Base-by-base conservation (phyloP, 192 early-diverging fungal species). In the Pilaira anomala region DNA sequence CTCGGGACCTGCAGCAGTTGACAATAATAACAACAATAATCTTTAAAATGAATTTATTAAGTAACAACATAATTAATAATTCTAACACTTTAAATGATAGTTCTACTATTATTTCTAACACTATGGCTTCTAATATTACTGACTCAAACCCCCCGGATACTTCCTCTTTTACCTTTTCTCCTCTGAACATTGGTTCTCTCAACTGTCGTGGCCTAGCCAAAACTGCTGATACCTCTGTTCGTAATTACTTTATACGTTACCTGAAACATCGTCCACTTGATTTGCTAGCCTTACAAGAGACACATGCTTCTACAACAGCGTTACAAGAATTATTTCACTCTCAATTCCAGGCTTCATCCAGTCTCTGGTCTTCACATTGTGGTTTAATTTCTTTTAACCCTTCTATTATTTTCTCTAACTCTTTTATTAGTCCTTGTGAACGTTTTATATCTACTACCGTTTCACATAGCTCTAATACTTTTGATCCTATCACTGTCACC, bases 161-260 rank as follows among this genome's bases (percentile, higher is more conserved):
- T n/a, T n/a, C n/a, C n/a, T n/a, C n/a, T n/a, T n/a, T n/a, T 46
- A 46, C 3, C 45, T 16, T 46, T 46, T 12, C 7, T 46, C 45
- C 45, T 16, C 24, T 30, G 18, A 54, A 12, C 7, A 54, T 54
- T 54, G 52, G n/a, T n/a, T n/a, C n/a, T n/a, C n/a, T n/a, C n/a
- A n/a, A n/a, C n/a, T n/a, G n/a, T n/a, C n/a, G n/a, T 24, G 52
- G 52, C 2, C 18, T 54, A 30, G 18, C 11, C 26, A 54, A 54
- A 54, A 54, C 52, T n/a, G 28, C 25, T 30, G 18, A 26, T 16
- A 30, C 13, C 4, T 16, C 11, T 26, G 14, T 30, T 12, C 7
- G 28, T 3, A 30, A 26, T 30, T 12, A 7, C 12, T 54, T 54
- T 14, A 54, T 54, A 2, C 52, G 52, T 7, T 54, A 54, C 12